phyloP scores from a whole-genome alignment of 1,284 basidiomycete genomes.

The Earliella scabrosa region DNA sequence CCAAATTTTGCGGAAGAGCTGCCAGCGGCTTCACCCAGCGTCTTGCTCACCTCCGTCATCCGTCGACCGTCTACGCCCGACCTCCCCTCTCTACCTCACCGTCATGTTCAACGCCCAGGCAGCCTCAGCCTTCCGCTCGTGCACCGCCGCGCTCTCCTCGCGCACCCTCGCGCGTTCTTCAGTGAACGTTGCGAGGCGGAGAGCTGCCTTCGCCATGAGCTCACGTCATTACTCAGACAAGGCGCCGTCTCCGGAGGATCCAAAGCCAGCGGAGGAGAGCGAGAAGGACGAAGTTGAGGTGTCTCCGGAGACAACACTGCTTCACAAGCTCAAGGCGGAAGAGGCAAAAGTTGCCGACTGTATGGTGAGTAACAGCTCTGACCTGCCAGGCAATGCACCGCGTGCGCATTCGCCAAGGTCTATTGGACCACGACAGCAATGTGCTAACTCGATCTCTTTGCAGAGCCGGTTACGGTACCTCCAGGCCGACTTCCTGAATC shows the following conservation, averaged over 20 bases:
- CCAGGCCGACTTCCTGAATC: conserved; percentile 94
- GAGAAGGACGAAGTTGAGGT: conserved; percentile 27
- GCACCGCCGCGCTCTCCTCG: conserved; percentile 56
- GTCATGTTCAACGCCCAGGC: conserved; percentile 56
- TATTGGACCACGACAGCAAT: conserved; percentile 2
- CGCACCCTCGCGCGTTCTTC: conserved; percentile 45
- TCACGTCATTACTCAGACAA: conserved; percentile 57
- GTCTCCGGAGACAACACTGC: conserved; percentile 41
- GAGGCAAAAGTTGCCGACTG: conserved; percentile 76
- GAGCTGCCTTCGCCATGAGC: conserved; percentile 26
- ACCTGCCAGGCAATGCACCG: not conserved
- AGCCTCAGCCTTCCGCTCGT: conserved; percentile 58
- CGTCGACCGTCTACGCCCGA: conserved; percentile 18
- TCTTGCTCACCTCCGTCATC: conserved; percentile 30
- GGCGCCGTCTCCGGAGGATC: conserved; percentile 36
- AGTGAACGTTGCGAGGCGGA: conserved; percentile 29
- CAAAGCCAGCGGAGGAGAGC: conserved; percentile 29
- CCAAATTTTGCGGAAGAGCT: conserved; percentile 25
- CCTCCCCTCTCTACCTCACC: conserved; percentile 20
- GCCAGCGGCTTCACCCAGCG: conserved; percentile 21
- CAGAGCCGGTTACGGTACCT: conserved; percentile 86
- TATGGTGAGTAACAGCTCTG: conserved; percentile 63
- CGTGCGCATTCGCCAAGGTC: not conserved
- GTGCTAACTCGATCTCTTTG: conserved; percentile 4
- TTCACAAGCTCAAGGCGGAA: conserved; percentile 67